Evolutionary conservation across 1,139 yeast genomes (phyloP).

Genomic region (Suhomyces terraborum): DNA sequence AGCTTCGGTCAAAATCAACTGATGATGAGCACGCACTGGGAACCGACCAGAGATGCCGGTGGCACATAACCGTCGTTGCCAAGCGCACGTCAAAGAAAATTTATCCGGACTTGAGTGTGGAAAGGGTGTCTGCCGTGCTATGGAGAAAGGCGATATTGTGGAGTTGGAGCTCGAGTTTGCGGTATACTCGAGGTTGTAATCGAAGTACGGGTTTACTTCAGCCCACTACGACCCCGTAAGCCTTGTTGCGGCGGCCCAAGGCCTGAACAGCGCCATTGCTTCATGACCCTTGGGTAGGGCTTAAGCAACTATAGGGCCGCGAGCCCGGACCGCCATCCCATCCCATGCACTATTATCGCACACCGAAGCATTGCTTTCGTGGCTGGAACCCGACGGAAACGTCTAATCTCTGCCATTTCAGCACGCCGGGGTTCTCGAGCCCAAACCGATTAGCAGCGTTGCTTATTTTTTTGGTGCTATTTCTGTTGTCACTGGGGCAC

Average conservation of each 20-base stretch:
- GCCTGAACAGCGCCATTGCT: too few species aligned
- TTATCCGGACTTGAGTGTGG: not conserved
- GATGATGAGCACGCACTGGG: not conserved
- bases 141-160: not conserved
- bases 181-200: not conserved
- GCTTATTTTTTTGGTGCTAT: too few species aligned
- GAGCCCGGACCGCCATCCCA: not conserved
- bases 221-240: too few species aligned
- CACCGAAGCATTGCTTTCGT: not conserved
- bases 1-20: not conserved
- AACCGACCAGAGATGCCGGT: not conserved
- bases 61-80: slow-evolving; percentile 5
- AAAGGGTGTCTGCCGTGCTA: not conserved
- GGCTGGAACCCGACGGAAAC: not conserved
- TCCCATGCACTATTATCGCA: not conserved
- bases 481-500: too few species aligned
- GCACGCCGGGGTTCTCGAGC: not conserved
- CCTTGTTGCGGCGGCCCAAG: too few species aligned
- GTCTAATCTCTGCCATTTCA: not conserved
- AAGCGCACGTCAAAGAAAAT: slow-evolving; percentile 4
- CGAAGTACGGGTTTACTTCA: not conserved
- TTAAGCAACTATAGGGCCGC: not conserved
- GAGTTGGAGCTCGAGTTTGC: not conserved
- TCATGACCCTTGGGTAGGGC: not conserved
- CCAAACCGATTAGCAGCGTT: not conserved